Conservation (phyloP, 2,329 filamentous ascomycete genomes). For the Zasmidium cellare region DNA sequence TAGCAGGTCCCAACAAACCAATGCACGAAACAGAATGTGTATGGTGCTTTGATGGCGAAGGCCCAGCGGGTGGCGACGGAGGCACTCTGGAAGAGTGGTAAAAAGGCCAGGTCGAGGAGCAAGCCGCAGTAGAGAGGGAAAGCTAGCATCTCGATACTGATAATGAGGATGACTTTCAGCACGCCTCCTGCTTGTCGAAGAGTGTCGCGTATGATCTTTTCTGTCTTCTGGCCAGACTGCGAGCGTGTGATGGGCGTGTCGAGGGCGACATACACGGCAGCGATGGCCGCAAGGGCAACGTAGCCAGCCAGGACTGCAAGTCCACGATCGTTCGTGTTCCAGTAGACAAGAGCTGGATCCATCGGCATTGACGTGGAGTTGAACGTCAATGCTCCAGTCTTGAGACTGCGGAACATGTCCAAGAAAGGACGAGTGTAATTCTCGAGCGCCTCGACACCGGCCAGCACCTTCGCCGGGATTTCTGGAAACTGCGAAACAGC, state of each 20-base stretch:
- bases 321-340: slow-evolving; percentile 57
- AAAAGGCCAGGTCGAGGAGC: slow-evolving; percentile 80
- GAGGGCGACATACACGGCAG: slow-evolving; percentile 75
- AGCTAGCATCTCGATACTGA: slow-evolving; percentile 97
- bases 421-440: slow-evolving; percentile 21
- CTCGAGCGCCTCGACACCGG: slow-evolving; percentile 15
- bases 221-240: slow-evolving; percentile 57
- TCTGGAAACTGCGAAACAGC: slow-evolving; percentile 11
- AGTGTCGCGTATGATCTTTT: slow-evolving; percentile 76
- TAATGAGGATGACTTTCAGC: slow-evolving; percentile 96
- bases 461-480: slow-evolving; percentile 14
- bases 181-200: slow-evolving; percentile 94
- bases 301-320: slow-evolving; percentile 82
- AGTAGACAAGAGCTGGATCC: slow-evolving; percentile 42
- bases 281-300: slow-evolving; percentile 69
- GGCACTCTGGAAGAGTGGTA: slow-evolving; percentile 83
- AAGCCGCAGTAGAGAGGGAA: slow-evolving; percentile 96
- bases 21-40: slow-evolving; percentile 93
- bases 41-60: slow-evolving; percentile 76
- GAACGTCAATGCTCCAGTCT: slow-evolving; percentile 25
- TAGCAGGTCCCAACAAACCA: slow-evolving; percentile 99
- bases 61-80: slow-evolving; percentile 73
- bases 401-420: slow-evolving; percentile 21
- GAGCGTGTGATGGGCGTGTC: slow-evolving; percentile 70
- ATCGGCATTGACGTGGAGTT: slow-evolving; percentile 21